Evolutionary conservation across 371 early-diverging fungal genomes (phyloP).

Genomic region (Fennellomyces sp.): DNA sequence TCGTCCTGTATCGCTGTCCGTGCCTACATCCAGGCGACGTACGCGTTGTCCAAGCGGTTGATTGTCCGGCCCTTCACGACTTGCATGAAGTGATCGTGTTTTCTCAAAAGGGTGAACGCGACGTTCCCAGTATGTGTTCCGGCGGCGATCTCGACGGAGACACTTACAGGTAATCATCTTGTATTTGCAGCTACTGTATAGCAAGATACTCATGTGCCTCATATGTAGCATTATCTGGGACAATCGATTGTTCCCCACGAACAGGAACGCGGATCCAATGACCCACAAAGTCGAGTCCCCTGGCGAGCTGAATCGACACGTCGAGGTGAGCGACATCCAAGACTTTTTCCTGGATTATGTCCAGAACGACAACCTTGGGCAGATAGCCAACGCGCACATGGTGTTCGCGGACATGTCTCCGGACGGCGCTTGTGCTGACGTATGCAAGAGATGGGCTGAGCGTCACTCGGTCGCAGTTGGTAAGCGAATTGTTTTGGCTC

Average conservation of each 20-base stretch:
- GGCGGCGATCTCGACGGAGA: slow-evolving; percentile 87
- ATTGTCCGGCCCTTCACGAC: slow-evolving; percentile 56
- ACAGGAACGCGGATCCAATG: slow-evolving; percentile 16
- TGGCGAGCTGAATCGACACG: slow-evolving; percentile 22
- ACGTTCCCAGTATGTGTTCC: slow-evolving; percentile 71
- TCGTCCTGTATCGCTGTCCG: slow-evolving; percentile 66
- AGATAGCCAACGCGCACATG: slow-evolving; percentile 64
- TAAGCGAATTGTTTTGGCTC: too few species aligned
- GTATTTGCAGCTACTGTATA: not conserved
- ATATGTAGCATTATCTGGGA: slow-evolving; percentile 70
- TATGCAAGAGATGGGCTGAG: slow-evolving; percentile 55
- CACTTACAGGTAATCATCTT: slow-evolving; percentile 39
- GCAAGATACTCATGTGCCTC: not conserved
- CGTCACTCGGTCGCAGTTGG: slow-evolving; percentile 71
- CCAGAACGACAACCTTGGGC: slow-evolving; percentile 63
- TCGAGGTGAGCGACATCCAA: slow-evolving; percentile 46
- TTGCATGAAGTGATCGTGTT: slow-evolving; percentile 79
- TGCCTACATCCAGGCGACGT: slow-evolving; percentile 82
- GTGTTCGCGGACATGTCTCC: slow-evolving; percentile 53
- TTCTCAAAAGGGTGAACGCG: slow-evolving; percentile 65
- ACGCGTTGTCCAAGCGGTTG: slow-evolving; percentile 63
- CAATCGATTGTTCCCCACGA: slow-evolving; percentile 29
- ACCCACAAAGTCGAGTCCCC: slow-evolving; percentile 23
- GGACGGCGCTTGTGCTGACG: slow-evolving; percentile 33
- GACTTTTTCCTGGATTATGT: slow-evolving; percentile 68